phyloP scores from a whole-genome alignment of 2,329 filamentous ascomycete genomes.

The Fusarium nygamai region DNA sequence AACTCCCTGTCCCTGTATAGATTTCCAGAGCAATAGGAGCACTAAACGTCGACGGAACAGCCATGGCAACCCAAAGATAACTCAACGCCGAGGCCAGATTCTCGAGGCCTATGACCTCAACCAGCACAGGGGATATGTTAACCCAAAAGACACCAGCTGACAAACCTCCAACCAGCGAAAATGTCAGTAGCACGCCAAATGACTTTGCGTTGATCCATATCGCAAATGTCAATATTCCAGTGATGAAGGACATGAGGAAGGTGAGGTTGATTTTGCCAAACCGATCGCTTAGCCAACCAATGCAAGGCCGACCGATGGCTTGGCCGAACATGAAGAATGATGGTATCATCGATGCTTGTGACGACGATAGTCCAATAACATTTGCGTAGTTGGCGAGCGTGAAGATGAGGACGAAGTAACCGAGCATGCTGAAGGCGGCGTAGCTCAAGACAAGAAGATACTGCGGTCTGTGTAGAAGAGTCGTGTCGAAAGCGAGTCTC shows the following conservation, averaged over 20 bases:
- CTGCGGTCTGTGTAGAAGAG: conserved; percentile 54
- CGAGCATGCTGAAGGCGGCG: conserved; percentile 70
- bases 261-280: conserved; percentile 73
- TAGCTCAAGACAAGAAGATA: conserved; percentile 67
- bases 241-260: conserved; percentile 55
- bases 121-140: conserved; percentile 9
- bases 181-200: conserved; percentile 15
- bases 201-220: conserved; percentile 22
- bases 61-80: conserved; percentile 19
- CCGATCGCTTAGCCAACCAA: conserved; percentile 50
- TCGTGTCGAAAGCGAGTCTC: conserved; percentile 15
- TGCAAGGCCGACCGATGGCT: background rate
- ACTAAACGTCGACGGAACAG: conserved; percentile 14
- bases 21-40: conserved; percentile 25
- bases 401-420: conserved; percentile 72
- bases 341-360: conserved; percentile 70
- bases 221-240: background rate
- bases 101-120: conserved; percentile 12
- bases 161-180: background rate
- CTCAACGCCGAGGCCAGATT: conserved; percentile 17
- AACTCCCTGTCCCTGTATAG: conserved; percentile 5
- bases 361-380: conserved; percentile 64
- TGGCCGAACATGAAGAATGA: conserved; percentile 72
- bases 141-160: conserved; percentile 23
- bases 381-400: conserved; percentile 70